Percentiles rank a stretch among this genome's conserved stretches.
Evolutionary conservation across 2,329 filamentous ascomycete species (phyloP).

Genomic region (Periconia sp.): DNA sequence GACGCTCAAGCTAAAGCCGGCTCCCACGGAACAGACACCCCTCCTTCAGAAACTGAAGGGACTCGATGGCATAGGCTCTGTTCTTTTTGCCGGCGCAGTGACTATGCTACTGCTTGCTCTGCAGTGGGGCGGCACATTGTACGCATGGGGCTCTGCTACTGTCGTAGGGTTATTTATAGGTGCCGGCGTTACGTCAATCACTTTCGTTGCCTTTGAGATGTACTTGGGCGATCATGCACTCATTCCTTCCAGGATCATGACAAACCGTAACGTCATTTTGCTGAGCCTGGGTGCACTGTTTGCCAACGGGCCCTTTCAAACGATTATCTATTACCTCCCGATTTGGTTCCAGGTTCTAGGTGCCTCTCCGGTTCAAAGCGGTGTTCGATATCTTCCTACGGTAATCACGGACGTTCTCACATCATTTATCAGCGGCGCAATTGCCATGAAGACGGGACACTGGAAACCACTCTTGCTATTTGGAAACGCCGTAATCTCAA

Average conservation of each 20-base stretch:
- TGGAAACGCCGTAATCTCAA: slow-evolving; percentile 27
- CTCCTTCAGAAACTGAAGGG: neutral
- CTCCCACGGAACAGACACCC: neutral
- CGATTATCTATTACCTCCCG: slow-evolving; percentile 23
- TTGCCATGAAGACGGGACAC: neutral
- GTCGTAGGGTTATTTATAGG: slow-evolving; percentile 52
- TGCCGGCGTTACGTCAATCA: slow-evolving; percentile 45
- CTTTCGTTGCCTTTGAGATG: slow-evolving; percentile 38
- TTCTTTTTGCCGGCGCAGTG: slow-evolving; percentile 41
- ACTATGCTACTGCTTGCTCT: slow-evolving; percentile 48
- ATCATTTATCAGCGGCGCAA: too few relatives aligned
- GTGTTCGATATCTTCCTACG: too few relatives aligned
- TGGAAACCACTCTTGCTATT: slow-evolving; percentile 14
- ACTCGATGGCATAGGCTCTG: slow-evolving; percentile 48
- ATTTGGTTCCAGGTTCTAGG: slow-evolving; percentile 42
- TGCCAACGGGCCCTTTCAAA: slow-evolving; percentile 13
- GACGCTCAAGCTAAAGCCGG: neutral
- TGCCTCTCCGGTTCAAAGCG: slow-evolving; percentile 20
- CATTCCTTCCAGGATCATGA: slow-evolving; percentile 15
- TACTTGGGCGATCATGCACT: slow-evolving; percentile 10
- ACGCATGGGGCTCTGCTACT: slow-evolving; percentile 47
- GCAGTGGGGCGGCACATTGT: slow-evolving; percentile 44
- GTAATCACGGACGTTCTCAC: too few relatives aligned
- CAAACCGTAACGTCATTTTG: too few relatives aligned
- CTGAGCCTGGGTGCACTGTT: slow-evolving; percentile 1